Base-by-base conservation (phyloP, 2,329 filamentous ascomycete species). In the Xylaria sp. region DNA sequence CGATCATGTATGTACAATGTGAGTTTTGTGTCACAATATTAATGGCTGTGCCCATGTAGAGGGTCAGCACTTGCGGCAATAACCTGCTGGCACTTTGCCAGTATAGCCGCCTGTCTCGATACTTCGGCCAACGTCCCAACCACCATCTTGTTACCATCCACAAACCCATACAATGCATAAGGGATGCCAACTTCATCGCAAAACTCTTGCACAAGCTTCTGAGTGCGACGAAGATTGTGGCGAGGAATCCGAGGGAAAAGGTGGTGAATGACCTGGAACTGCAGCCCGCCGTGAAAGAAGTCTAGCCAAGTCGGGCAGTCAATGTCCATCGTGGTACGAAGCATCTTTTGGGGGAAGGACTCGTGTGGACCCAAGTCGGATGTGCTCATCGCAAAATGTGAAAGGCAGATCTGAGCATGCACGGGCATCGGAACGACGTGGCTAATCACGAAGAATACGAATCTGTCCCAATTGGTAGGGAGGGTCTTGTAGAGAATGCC, bases 341-440 rank as follows among this genome's bases (percentile, higher is more conserved):
- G 85, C 91, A 97, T 96, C 79, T 91, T 92, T 80, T 97, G 93
- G 0, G 94, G 89, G 79, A 97, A 97, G 0, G 92, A 96, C 78
- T 97, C 94, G 60, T 90, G 85, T 1, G 92, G 89, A 0, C 94
- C 94, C 12, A 97, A 85, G 75, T 97, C 93, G 11, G 92, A 87
- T 0, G 94, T 97, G 74, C 92, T 95, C 94, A 97, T 97, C 72
- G 93, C 93, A 80, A 97, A 97, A 80, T 97, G 94, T 1, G 92
- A 96, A 19, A 97, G 86, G 0, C 93, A 97, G 78, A 97, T 97
- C 79, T 97, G 94, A 11, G 95, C 87, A 78, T 97, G 94, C 59
- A 97, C 83, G 2, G 93, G 91, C 79, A 92, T 92, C 6, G 93
- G 93, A 30, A 93, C 85, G 76, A 93, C 87, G 77, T 97, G 93